These are phyloP conservation scores for Ogataea nonfermentans DNA, from an alignment of 805 yeast species.

Conservation along the genomic window DNA sequence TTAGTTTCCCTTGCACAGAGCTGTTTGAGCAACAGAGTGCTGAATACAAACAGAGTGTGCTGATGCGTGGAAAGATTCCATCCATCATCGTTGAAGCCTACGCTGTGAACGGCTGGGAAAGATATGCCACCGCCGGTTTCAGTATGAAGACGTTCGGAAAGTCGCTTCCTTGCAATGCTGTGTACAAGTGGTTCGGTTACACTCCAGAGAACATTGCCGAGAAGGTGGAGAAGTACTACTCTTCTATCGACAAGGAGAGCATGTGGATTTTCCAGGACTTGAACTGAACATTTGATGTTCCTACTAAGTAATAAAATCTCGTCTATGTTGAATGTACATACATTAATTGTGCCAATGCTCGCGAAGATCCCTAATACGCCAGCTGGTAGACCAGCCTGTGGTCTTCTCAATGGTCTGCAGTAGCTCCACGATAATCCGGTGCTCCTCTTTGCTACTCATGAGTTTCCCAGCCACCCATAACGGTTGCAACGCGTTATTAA, in stretches of 20 bases:
- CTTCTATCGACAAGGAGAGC: slow-evolving; percentile 15
- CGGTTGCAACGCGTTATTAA: slow-evolving; percentile 29
- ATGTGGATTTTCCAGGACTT: slow-evolving; percentile 33
- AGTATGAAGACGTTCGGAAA: slow-evolving; percentile 96
- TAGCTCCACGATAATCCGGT: slow-evolving; percentile 22
- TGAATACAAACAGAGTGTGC: slow-evolving; percentile 77
- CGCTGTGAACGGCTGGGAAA: slow-evolving; percentile 88
- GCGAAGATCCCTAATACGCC: slow-evolving; percentile 21
- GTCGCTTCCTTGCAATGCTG: slow-evolving; percentile 82
- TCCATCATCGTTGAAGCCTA: slow-evolving; percentile 89
- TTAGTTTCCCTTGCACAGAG: slow-evolving; percentile 88
- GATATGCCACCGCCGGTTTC: slow-evolving; percentile 93
- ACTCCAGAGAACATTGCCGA: slow-evolving; percentile 84
- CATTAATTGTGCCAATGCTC: slow-evolving; percentile 22
- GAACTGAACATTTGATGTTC: slow-evolving; percentile 14
- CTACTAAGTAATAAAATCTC: neutral
- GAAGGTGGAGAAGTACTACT: slow-evolving; percentile 31
- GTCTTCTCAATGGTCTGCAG: slow-evolving; percentile 23
- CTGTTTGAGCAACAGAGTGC: slow-evolving; percentile 84
- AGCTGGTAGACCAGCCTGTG: slow-evolving; percentile 27
- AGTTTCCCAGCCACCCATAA: slow-evolving; percentile 29
- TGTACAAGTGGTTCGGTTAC: slow-evolving; percentile 83
- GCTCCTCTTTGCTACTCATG: slow-evolving; percentile 27
- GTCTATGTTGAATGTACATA: neutral
- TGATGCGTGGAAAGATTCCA: slow-evolving; percentile 88